Evolutionary conservation across 345 rosid genomes (phyloP).

Genomic region (Eucalyptus paniculata): DNA sequence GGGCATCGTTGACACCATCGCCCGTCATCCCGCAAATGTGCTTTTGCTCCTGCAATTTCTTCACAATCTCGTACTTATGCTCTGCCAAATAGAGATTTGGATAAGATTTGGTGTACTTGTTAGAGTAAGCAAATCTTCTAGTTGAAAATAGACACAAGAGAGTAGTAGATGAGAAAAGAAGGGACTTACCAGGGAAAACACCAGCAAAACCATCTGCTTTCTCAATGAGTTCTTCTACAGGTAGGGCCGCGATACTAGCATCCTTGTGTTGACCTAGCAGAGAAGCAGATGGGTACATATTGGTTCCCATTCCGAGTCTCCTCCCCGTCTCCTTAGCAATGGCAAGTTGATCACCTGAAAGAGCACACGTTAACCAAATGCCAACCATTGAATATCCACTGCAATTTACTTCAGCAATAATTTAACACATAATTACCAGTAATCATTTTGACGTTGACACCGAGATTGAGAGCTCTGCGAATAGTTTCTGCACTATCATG

Average conservation of each 20-base stretch:
- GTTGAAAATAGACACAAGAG: not conserved
- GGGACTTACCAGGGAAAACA: slow-evolving; percentile 73
- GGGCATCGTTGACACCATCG: slow-evolving; percentile 97
- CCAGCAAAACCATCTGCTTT: slow-evolving; percentile 95
- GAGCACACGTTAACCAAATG: not conserved
- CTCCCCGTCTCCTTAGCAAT: slow-evolving; percentile 95
- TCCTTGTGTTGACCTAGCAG: slow-evolving; percentile 72
- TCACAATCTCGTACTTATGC: slow-evolving; percentile 94
- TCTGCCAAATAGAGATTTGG: slow-evolving; percentile 17
- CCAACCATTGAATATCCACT: not conserved
- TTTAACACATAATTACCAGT: slow-evolving; percentile 7
- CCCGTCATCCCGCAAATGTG: slow-evolving; percentile 96
- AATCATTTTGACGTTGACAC: slow-evolving; percentile 50
- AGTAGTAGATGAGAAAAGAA: not conserved
- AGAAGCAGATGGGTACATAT: slow-evolving; percentile 91
- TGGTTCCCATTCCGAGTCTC: slow-evolving; percentile 92
- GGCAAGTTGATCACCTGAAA: slow-evolving; percentile 63
- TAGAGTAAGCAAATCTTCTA: not conserved
- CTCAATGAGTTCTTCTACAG: slow-evolving; percentile 80
- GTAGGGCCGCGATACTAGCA: slow-evolving; percentile 44
- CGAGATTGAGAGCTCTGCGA: slow-evolving; percentile 35
- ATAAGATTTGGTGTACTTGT: not conserved
- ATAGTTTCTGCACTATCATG: slow-evolving; percentile 49
- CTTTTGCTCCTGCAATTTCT: slow-evolving; percentile 75
- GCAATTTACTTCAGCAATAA: not conserved